Conservation (phyloP, 2,329 filamentous ascomycete genomes). For the Macroventuria anomochaeta region DNA sequence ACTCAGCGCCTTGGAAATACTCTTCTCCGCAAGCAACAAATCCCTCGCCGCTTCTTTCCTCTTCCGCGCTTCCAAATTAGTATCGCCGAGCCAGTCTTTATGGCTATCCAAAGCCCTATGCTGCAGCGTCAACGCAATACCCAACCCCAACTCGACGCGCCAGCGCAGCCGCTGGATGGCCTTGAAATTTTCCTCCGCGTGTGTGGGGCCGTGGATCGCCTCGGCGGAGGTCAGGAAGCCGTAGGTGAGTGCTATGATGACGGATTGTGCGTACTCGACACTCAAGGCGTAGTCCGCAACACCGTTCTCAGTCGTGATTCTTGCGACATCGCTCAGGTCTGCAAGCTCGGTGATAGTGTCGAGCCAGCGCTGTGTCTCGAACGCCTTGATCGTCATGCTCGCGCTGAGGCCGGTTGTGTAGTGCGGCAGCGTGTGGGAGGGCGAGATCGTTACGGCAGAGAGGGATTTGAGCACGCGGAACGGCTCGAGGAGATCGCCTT, state of each 20-base stretch:
- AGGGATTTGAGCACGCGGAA: constrained; percentile 38
- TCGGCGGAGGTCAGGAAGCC: constrained; percentile 42
- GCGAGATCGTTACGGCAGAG: constrained; percentile 26
- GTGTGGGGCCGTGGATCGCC: constrained; percentile 6
- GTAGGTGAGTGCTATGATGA: constrained; percentile 41
- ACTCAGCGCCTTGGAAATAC: constrained; percentile 33
- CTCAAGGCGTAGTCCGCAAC: constrained; percentile 24
- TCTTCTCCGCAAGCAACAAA: constrained; percentile 33
- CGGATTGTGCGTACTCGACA: constrained; percentile 33
- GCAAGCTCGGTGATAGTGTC: constrained; percentile 23
- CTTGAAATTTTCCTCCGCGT: constrained; percentile 15
- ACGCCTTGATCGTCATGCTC: constrained; percentile 24
- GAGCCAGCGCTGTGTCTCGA: constrained; percentile 26
- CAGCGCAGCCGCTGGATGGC: constrained; percentile 39
- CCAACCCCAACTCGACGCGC: constrained; percentile 36
- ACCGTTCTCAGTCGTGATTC: constrained; percentile 6
- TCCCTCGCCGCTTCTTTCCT: constrained; percentile 22
- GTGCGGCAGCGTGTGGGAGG: constrained; percentile 29
- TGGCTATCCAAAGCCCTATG: constrained; percentile 13
- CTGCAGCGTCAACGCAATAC: constrained; percentile 27
- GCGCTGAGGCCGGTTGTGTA: constrained; percentile 34
- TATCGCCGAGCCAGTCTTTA: constrained; percentile 23
- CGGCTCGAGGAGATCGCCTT: constrained; percentile 43
- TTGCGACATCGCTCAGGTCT: constrained; percentile 28
- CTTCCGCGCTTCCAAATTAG: neutral